phyloP scores from a whole-genome alignment of 1,284 basidiomycete genomes.

The Apiotrichum veenhuisii region DNA sequence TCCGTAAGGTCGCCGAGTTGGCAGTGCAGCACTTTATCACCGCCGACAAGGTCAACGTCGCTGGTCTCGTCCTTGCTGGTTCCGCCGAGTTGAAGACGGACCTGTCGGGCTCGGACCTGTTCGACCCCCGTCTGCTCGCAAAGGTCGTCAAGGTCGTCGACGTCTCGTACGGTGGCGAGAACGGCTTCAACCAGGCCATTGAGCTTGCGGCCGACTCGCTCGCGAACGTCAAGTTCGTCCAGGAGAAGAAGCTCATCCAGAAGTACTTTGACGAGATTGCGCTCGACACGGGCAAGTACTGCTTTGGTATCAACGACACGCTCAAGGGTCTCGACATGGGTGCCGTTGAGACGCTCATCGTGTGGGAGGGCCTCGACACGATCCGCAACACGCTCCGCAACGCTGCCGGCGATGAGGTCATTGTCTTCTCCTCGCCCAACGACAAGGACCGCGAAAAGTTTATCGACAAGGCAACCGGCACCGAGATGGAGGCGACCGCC shows the following conservation, averaged over 20 bases:
- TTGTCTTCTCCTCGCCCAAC: slow-evolving; percentile 72
- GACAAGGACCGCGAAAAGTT: slow-evolving; percentile 86
- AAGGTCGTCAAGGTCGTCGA: slow-evolving; percentile 98
- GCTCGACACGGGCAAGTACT: slow-evolving; percentile 94
- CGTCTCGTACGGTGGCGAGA: slow-evolving; percentile 98
- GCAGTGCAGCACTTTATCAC: slow-evolving; percentile 99
- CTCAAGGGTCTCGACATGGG: slow-evolving; percentile 95
- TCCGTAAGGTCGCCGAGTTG: slow-evolving; percentile 94
- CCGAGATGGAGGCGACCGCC: slow-evolving; percentile 85
- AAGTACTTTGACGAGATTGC: slow-evolving; percentile 99
- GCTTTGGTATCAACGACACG: slow-evolving; percentile 96
- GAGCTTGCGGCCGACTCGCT: slow-evolving; percentile 94
- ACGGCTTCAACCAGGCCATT: slow-evolving; percentile 98
- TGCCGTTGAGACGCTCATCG: slow-evolving; percentile 93
- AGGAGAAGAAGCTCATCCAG: slow-evolving; percentile 96
- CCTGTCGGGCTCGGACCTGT: slow-evolving; percentile 92
- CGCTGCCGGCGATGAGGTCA: slow-evolving; percentile 75
- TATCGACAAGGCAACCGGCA: slow-evolving; percentile 85
- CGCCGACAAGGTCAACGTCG: slow-evolving; percentile 96
- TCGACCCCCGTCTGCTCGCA: slow-evolving; percentile 78
- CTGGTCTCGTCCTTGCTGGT: slow-evolving; percentile 94
- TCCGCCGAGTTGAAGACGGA: slow-evolving; percentile 99
- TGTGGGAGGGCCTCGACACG: slow-evolving; percentile 95
- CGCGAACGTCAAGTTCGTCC: slow-evolving; percentile 98
- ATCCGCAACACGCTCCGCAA: slow-evolving; percentile 81